phyloP scores from a whole-genome alignment of 345 rosid species.

The Salix brachista region DNA sequence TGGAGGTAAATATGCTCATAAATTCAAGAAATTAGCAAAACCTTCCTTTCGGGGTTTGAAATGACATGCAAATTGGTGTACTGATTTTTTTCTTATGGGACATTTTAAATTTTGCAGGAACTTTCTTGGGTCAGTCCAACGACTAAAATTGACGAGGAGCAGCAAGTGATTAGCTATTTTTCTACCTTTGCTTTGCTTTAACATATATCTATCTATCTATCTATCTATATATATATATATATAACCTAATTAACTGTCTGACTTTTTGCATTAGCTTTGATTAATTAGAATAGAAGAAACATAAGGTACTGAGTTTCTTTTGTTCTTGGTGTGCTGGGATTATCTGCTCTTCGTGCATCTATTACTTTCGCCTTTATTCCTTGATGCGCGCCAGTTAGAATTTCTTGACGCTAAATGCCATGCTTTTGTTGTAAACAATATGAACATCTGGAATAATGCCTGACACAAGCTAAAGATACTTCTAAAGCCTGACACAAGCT shows the following conservation, averaged over 20 bases:
- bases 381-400: background rate
- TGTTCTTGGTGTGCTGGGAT: background rate
- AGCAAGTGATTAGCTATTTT: conserved; percentile 1
- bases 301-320: background rate
- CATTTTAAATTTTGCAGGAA: conserved; percentile 24
- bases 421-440: background rate
- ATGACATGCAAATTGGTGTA: background rate
- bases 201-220: accelerated
- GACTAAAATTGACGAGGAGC: conserved; percentile 31
- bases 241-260: background rate
- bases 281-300: background rate
- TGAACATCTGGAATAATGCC: background rate
- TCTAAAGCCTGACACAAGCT: background rate
- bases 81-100: background rate
- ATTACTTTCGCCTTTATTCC: background rate
- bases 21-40: background rate
- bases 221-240: background rate
- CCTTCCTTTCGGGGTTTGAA: background rate
- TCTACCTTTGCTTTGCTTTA: background rate
- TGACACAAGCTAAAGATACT: background rate
- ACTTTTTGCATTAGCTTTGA: background rate
- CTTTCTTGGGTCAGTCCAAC: conserved; percentile 29
- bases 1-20: conserved; percentile 34
- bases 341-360: background rate
- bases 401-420: background rate